Evolutionary conservation across 805 yeast genomes (phyloP).

Genomic region (Candida coleopterorum): DNA sequence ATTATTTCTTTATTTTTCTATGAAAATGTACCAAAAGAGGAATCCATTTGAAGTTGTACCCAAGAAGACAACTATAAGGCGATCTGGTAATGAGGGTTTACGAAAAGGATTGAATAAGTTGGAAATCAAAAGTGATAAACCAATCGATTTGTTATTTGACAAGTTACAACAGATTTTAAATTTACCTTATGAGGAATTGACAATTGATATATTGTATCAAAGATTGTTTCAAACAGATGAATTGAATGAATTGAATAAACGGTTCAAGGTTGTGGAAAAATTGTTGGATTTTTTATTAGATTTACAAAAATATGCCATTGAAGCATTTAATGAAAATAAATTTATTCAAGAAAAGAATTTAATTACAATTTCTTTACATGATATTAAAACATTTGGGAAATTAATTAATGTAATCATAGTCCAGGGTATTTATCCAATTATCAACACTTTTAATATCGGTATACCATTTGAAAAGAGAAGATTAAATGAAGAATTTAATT

Average conservation of each 20-base stretch:
- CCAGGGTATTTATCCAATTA: slow-evolving; percentile 65
- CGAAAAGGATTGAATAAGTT: slow-evolving; percentile 33
- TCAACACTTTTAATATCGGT: slow-evolving; percentile 51
- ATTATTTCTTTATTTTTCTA: not conserved
- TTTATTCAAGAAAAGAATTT: slow-evolving; percentile 23
- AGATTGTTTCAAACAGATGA: slow-evolving; percentile 6
- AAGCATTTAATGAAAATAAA: slow-evolving; percentile 8
- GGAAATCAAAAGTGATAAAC: slow-evolving; percentile 22
- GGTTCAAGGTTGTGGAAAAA: slow-evolving; percentile 20
- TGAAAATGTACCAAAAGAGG: too few relatives aligned
- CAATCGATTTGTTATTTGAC: slow-evolving; percentile 31
- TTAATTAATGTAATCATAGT: slow-evolving; percentile 60
- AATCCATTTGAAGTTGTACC: slow-evolving; percentile 26
- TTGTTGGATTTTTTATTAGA: slow-evolving; percentile 32
- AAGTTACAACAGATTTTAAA: slow-evolving; percentile 22
- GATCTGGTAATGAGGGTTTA: slow-evolving; percentile 26
- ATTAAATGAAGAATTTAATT: slow-evolving; percentile 44
- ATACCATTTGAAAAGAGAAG: slow-evolving; percentile 60
- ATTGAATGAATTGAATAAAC: not conserved
- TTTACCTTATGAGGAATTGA: slow-evolving; percentile 20
- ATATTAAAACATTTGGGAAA: slow-evolving; percentile 68
- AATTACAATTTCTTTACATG: slow-evolving; percentile 75
- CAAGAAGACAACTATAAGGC: slow-evolving; percentile 24
- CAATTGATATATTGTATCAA: slow-evolving; percentile 14
- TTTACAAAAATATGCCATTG: slow-evolving; percentile 35